Percentiles rank a stretch among this genome's conserved stretches.
These are phyloP conservation scores for Benincasa hispida DNA, from an alignment of 306 rosid species.

Conservation along the genomic window DNA sequence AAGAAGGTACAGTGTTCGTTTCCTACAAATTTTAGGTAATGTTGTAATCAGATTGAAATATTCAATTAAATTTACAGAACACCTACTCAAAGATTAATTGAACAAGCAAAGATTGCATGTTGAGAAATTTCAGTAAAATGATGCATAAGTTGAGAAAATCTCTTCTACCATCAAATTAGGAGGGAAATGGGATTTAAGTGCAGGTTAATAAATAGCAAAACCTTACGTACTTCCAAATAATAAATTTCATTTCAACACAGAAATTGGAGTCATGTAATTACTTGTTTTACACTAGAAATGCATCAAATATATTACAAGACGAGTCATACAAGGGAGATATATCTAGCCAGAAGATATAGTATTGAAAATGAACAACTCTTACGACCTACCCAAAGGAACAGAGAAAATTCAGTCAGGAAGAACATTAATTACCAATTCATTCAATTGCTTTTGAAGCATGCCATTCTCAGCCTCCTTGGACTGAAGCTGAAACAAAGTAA, in stretches of 20 bases:
- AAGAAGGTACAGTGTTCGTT: slow-evolving; percentile 60
- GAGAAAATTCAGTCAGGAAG: not conserved
- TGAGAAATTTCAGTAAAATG: no score
- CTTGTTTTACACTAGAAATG: not conserved
- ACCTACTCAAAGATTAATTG: not conserved
- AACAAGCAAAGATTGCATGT: not conserved
- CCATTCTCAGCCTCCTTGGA: slow-evolving; percentile 42
- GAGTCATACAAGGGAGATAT: not conserved
- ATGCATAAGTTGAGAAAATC: not conserved
- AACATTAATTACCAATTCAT: slow-evolving; percentile 44
- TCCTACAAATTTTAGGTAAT: slow-evolving; percentile 30
- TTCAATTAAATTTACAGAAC: not conserved
- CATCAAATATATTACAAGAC: not conserved
- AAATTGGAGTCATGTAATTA: not conserved
- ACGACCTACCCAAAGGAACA: not conserved
- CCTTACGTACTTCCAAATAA: not conserved
- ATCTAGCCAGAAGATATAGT: not conserved
- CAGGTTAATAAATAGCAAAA: not conserved
- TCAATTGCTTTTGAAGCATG: slow-evolving; percentile 46
- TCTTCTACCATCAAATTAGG: not conserved
- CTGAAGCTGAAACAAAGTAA: slow-evolving; percentile 50
- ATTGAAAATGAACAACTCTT: not conserved
- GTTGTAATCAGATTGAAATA: not conserved
- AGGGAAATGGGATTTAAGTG: not conserved
- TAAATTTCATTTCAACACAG: not conserved